Percentiles rank a stretch among this genome's conserved stretches.
phyloP scores from a whole-genome alignment of 257 asterid genomes.

The Thymus mandschuricus region DNA sequence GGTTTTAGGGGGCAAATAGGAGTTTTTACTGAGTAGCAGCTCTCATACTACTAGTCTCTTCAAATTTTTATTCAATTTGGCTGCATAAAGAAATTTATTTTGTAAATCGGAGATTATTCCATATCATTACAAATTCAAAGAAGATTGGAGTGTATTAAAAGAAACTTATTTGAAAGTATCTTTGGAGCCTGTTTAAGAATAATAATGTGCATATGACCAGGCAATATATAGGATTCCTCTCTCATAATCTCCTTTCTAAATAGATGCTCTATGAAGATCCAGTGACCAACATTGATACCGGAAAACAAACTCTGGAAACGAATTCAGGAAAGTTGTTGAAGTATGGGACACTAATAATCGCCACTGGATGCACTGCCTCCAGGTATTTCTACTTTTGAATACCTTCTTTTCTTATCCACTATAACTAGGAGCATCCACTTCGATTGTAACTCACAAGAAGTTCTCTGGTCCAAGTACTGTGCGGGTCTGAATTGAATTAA shows the following conservation, averaged over 20 bases:
- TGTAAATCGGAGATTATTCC: neutral
- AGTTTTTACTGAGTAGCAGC: neutral
- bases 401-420: neutral
- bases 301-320: conserved; percentile 51
- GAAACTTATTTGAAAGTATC: neutral
- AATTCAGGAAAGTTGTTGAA: conserved; percentile 53
- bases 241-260: neutral
- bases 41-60: neutral
- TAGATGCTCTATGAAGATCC: conserved; percentile 58
- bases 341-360: conserved; percentile 53
- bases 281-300: conserved; percentile 43
- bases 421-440: conserved; percentile 1
- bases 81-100: conserved; percentile 5
- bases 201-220: neutral
- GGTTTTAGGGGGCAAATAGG: neutral
- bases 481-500: conserved; percentile 13
- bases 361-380: conserved; percentile 61
- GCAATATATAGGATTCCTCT: conserved; percentile 5
- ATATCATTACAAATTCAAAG: conserved; percentile 10
- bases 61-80: conserved; percentile 8
- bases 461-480: neutral
- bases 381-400: conserved; percentile 38
- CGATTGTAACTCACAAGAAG: neutral
- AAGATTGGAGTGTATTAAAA: neutral
- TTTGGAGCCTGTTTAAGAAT: neutral